Conservation (phyloP, 1,284 basidiomycete species). For the Neonothopanus nambi region DNA sequence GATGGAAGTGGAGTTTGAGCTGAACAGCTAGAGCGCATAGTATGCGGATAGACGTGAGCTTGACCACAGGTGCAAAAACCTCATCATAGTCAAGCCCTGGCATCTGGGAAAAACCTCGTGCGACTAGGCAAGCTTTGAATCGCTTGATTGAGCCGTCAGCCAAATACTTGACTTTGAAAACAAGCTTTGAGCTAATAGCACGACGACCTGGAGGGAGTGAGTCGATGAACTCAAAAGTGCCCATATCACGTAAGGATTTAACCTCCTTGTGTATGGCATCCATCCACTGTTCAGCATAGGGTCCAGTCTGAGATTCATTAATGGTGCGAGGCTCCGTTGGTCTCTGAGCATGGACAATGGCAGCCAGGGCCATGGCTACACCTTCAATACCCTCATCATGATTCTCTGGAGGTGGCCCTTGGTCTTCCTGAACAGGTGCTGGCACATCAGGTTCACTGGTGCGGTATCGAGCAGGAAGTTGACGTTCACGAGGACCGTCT, state of each 20-base stretch:
- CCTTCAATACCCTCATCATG: not conserved
- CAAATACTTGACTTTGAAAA: conserved; percentile 33
- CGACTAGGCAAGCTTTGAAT: not conserved
- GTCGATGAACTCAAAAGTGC: too few relatives aligned
- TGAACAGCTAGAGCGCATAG: conserved; percentile 28
- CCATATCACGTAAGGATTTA: too few relatives aligned
- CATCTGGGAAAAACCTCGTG: not conserved
- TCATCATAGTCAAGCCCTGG: not conserved
- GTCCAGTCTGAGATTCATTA: not conserved
- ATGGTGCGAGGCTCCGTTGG: not conserved
- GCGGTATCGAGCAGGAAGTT: not conserved
- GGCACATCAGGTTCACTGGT: not conserved
- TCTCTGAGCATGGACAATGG: not conserved
- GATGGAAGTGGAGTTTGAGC: conserved; percentile 21
- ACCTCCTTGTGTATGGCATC: not conserved
- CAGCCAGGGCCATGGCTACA: not conserved
- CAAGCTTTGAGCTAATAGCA: too few relatives aligned
- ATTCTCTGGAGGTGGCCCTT: not conserved
- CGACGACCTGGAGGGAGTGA: too few relatives aligned
- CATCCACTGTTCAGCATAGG: not conserved
- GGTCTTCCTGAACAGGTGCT: not conserved
- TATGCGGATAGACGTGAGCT: conserved; percentile 27
- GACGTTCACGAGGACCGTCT: conserved; percentile 1
- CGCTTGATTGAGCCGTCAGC: conserved; percentile 3
- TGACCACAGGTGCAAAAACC: conserved; percentile 18